Base-by-base conservation (phyloP, 768 basidiomycete species). In the Panus rudis region DNA sequence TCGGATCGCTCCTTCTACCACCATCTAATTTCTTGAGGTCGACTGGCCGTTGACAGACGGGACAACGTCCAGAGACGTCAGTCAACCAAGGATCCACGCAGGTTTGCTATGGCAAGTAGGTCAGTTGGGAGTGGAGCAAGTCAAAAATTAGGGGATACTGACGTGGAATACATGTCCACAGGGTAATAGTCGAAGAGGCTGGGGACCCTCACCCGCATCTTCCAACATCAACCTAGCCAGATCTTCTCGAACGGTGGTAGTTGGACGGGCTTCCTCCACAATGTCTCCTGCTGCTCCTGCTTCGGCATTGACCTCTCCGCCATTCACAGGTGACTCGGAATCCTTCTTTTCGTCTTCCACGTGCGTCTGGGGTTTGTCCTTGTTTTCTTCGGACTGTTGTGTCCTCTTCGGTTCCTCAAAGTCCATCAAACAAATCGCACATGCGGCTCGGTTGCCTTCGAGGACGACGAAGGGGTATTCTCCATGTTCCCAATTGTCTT, bases 81-180 rank as follows among this genome's bases (percentile, higher is more conserved):
- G 69, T 79, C 39, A 94, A 62, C 92, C 92, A 94, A 17, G 89
- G 87, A 57, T 94, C 91, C 32, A 93, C 63, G 59, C 91, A 94
- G 19, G 81, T 79, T 86, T 87, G 79, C 87, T 87, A 42, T 51
- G 17, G n/a, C 44, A 25, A 37, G 11, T 42, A n/a, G 37, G 32
- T 49, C 43, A 43, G 31, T 33, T 24, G 28, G 35, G n/a, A 38
- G 38, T 31, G 16, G 11, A n/a, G 37, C 25, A 41, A 26, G 22
- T 19, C n/a, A 26, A 34, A 22, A 23, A 4, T 6, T 24, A 17
- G 23, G 24, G 21, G 3, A 68, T n/a, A n/a, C 86, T 62, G 49
- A 92, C 90, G 65, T 94, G 92, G 64, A 91, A 94, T 37, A 86
- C 86, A 69, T 94, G 92, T 2, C 84, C 84, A 52, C 92, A 94